Evolutionary conservation across 768 basidiomycete species (phyloP).

Genomic region (Amanita brunnescens): DNA sequence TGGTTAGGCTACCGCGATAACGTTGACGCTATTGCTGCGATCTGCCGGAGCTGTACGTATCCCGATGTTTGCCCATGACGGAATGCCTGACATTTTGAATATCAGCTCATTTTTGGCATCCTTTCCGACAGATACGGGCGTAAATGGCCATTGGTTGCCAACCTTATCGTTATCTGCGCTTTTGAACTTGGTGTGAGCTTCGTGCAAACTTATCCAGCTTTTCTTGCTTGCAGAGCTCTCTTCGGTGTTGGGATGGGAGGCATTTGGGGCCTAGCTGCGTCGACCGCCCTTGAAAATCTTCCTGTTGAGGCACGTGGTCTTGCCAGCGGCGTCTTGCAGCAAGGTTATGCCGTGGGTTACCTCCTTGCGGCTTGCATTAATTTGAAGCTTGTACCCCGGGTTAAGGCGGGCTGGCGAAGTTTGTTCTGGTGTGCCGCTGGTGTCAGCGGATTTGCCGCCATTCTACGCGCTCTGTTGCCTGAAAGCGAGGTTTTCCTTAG

Average conservation of each 20-base stretch:
- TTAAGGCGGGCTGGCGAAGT: conserved; percentile 50
- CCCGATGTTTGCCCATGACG: background rate
- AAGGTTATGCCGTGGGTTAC: conserved; percentile 84
- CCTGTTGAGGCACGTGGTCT: conserved; percentile 83
- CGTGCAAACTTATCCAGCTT: conserved; percentile 63
- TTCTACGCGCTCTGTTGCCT: conserved; percentile 57
- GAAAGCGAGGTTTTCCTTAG: conserved; percentile 69
- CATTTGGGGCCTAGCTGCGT: conserved; percentile 77
- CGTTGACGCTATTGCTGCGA: conserved; percentile 88
- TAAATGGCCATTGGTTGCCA: conserved; percentile 85
- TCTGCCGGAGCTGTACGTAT: conserved; percentile 57
- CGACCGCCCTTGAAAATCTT: conserved; percentile 83
- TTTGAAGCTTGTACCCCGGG: conserved; percentile 47
- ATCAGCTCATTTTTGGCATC: conserved; percentile 65
- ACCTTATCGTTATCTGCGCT: conserved; percentile 59
- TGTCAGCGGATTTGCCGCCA: conserved; percentile 61
- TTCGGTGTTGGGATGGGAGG: conserved; percentile 90
- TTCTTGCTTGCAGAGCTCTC: conserved; percentile 74
- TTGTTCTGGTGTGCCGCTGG: conserved; percentile 79
- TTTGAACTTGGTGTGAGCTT: conserved; percentile 81
- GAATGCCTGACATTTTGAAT: background rate
- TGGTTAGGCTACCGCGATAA: conserved; percentile 67
- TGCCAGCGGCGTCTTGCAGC: conserved; percentile 76
- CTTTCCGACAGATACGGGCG: conserved; percentile 86
- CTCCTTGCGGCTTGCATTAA: conserved; percentile 81